Evolutionary conservation across 192 early-diverging fungal genomes (phyloP).

Genomic region (Mycoemilia scoparia): DNA sequence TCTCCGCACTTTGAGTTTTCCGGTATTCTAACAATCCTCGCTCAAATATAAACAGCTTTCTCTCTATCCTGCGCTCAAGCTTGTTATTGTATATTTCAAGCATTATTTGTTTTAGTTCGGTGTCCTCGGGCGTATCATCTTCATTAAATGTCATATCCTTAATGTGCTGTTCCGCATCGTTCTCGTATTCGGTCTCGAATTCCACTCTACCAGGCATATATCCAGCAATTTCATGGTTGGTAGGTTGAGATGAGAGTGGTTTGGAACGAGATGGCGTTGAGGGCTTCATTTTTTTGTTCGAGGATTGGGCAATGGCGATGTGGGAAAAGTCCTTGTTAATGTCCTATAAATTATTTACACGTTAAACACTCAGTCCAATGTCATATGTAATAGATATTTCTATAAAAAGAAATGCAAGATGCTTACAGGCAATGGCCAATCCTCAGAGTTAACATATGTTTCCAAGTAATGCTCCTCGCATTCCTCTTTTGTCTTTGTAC

Average conservation of each 20-base stretch:
- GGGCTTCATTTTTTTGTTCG: slow-evolving; percentile 6
- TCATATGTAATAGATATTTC: slow-evolving; percentile 1
- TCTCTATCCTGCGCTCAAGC: slow-evolving; percentile 59
- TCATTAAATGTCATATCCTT: slow-evolving; percentile 90
- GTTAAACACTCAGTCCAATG: slow-evolving; percentile 4
- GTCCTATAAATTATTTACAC: slow-evolving; percentile 18
- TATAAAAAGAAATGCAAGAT: slow-evolving; percentile 1
- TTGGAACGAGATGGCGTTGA: slow-evolving; percentile 23
- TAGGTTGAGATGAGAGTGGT: slow-evolving; percentile 65
- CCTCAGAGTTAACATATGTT: slow-evolving; percentile 53
- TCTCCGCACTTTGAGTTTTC: slow-evolving; percentile 58
- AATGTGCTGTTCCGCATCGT: slow-evolving; percentile 84
- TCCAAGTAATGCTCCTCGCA: slow-evolving; percentile 78
- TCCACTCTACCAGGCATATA: slow-evolving; percentile 94
- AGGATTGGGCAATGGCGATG: slow-evolving; percentile 4
- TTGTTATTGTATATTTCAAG: slow-evolving; percentile 85
- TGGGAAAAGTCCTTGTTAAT: slow-evolving; percentile 51
- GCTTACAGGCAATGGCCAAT: slow-evolving; percentile 71
- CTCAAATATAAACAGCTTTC: slow-evolving; percentile 84
- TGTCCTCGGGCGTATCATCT: slow-evolving; percentile 68
- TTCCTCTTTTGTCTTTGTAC: slow-evolving; percentile 74
- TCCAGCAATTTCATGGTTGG: slow-evolving; percentile 90
- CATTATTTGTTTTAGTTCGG: slow-evolving; percentile 73
- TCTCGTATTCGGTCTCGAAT: slow-evolving; percentile 92
- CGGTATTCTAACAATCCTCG: slow-evolving; percentile 71